Evolutionary conservation across 176 grass and related monocot genomes (phyloP), one percentile per base, ranked within the genome.

Genomic region (Hsuehochloa calcarea): DNA sequence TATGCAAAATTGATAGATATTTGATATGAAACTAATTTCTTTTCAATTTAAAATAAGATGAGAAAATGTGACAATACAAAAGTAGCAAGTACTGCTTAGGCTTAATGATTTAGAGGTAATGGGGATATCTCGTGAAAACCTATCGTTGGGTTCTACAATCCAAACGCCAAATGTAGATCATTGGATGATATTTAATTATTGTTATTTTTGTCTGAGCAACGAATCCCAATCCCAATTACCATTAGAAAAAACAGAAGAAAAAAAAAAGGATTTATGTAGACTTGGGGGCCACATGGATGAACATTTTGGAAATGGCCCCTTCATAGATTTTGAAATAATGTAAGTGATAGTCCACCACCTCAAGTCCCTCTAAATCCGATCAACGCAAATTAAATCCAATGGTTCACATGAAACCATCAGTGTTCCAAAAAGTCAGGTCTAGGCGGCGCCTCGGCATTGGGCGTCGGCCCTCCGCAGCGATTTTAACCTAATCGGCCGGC

Each of bases 351-450:
- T 61, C 39, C 68, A 63, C 55, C 68, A 45, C 58, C 56, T 19
- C 47, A 73, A 22, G 27, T 66, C 26, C 43, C 61, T 37, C 61
- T 37, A 66, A 34, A 82, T 73, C 19, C 49, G 43, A 73, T 31
- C 34, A 46, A 54, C 50, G 59, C 6, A 85, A 73, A 59, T 41
- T 89, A 67, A 39, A 89, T 59, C 25, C 63, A 58, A 65, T 15
- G 17, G 62, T 59, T 29, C 65, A 60, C 29, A 29, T 81, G 35
- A 66, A 26, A 84, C 4, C 47, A 67, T 35, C 31, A 34, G 2
- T 34, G 31, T 34, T 34, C 31, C 31, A 34, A 34, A 34, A 34
- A 34, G 31, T 2, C 31, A 34, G 31, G 31, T 34, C 31, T 34
- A 34, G 31, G 31, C 31, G 31, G 29, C 29, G 29, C 29, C 29